phyloP scores from a whole-genome alignment of 2,329 filamentous ascomycete genomes.

The Mycocentrospora acerina region DNA sequence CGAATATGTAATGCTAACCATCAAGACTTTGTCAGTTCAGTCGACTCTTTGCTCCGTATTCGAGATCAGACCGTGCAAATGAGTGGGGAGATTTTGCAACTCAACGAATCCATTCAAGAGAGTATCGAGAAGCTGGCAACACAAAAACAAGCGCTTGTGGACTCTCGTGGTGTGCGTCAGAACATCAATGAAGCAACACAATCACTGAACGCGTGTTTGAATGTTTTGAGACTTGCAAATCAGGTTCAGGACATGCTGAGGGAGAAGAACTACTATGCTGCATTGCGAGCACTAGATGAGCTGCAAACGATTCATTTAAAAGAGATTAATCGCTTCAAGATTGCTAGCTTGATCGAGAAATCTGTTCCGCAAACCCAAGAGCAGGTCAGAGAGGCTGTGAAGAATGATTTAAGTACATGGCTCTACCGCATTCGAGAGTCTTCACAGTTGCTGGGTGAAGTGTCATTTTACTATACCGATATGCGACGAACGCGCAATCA shows the following conservation, averaged over 20 bases:
- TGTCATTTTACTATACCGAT: conserved; percentile 95
- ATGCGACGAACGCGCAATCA: conserved; percentile 80
- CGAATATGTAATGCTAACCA: conserved; percentile 93
- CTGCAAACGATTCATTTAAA: conserved; percentile 94
- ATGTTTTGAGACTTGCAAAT: conserved; percentile 89
- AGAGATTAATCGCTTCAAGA: conserved; percentile 90
- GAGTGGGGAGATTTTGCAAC: conserved; percentile 84
- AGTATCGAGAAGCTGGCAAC: conserved; percentile 93
- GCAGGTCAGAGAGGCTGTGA: conserved; percentile 92
- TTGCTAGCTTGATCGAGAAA: conserved; percentile 93
- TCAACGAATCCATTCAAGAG: conserved; percentile 92
- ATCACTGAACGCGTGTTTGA: conserved; percentile 85
- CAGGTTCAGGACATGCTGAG: conserved; percentile 88
- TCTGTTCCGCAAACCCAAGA: conserved; percentile 92
- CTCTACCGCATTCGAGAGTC: conserved; percentile 92
- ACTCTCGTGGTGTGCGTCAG: conserved; percentile 86
- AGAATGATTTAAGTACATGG: conserved; percentile 97
- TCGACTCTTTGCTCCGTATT: conserved; percentile 90
- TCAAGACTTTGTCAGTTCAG: conserved; percentile 91
- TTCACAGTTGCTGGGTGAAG: conserved; percentile 92
- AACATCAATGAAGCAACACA: conserved; percentile 93
- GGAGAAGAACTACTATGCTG: conserved; percentile 94
- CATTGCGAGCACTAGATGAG: conserved; percentile 90
- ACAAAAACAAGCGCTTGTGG: conserved; percentile 91
- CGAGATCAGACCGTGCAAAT: conserved; percentile 86